Conservation (phyloP, 352 stramenopile species). For the Phytophthora ramorum region DNA sequence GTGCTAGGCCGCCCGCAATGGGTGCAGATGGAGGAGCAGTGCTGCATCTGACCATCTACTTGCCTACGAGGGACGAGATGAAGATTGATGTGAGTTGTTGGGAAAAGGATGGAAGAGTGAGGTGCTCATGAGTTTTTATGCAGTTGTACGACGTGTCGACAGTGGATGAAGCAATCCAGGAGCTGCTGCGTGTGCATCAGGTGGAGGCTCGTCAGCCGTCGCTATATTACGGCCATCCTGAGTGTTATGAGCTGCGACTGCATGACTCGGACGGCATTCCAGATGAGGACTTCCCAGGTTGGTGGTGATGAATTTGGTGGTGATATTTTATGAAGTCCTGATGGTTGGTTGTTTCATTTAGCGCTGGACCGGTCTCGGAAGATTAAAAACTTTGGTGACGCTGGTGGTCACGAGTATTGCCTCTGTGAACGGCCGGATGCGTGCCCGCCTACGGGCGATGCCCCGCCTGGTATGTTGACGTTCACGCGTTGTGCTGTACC, state of each 20-base stretch:
- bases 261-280: slow-evolving; percentile 86
- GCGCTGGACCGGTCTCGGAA: slow-evolving; percentile 85
- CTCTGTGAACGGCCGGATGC: slow-evolving; percentile 87
- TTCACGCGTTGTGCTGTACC: background rate
- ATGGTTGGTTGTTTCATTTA: slow-evolving; percentile 19
- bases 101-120: background rate
- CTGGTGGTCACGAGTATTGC: slow-evolving; percentile 87
- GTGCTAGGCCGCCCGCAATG: slow-evolving; percentile 66
- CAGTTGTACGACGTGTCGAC: slow-evolving; percentile 89
- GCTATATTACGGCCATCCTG: slow-evolving; percentile 87
- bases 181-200: slow-evolving; percentile 79
- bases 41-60: slow-evolving; percentile 86
- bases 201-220: slow-evolving; percentile 63
- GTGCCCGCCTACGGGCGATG: slow-evolving; percentile 75
- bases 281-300: slow-evolving; percentile 89
- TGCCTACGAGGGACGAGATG: slow-evolving; percentile 86
- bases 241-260: slow-evolving; percentile 88
- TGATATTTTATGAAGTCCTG: background rate
- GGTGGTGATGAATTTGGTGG: background rate
- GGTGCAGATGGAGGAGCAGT: slow-evolving; percentile 68
- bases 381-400: slow-evolving; percentile 93
- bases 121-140: slow-evolving; percentile 1
- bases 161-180: slow-evolving; percentile 88
- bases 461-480: slow-evolving; percentile 40
- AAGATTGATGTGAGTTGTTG: slow-evolving; percentile 78